Conservation (phyloP, 2,329 filamentous ascomycete genomes). For the Botrytis medusae region DNA sequence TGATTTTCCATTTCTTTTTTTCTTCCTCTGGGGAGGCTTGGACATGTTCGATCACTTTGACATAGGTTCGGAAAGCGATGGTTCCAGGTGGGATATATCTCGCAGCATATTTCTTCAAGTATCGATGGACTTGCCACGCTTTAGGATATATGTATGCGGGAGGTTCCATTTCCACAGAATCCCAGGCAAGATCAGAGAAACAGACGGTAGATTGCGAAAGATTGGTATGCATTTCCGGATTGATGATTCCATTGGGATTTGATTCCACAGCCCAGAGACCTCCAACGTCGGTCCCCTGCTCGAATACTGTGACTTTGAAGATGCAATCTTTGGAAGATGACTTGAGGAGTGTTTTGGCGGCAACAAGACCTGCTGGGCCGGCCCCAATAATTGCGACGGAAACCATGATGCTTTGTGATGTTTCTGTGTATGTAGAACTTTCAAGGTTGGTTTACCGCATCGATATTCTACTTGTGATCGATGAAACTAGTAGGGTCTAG, state of each 20-base stretch:
- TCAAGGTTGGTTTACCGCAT: not conserved
- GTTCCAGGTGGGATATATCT: slow-evolving; percentile 10
- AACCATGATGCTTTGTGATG: not conserved
- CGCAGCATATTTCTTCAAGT: slow-evolving; percentile 19
- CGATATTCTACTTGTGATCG: not conserved
- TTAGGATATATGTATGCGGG: slow-evolving; percentile 9
- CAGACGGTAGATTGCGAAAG: slow-evolving; percentile 25
- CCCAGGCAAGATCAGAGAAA: slow-evolving; percentile 25
- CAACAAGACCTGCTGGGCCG: slow-evolving; percentile 25
- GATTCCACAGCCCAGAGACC: slow-evolving; percentile 24
- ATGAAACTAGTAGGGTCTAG: not conserved
- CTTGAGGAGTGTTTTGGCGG: slow-evolving; percentile 23
- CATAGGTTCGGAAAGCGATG: not conserved
- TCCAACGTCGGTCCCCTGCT: slow-evolving; percentile 17
- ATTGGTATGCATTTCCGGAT: slow-evolving; percentile 21
- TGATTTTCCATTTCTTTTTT: slow-evolving; percentile 5
- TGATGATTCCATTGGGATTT: slow-evolving; percentile 19
- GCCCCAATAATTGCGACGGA: slow-evolving; percentile 24
- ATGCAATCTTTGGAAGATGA: not conserved
- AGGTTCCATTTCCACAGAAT: slow-evolving; percentile 1
- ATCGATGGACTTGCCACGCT: slow-evolving; percentile 24
- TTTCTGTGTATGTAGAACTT: not conserved
- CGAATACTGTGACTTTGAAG: slow-evolving; percentile 22
- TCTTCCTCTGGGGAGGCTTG: not conserved
- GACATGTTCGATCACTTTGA: not conserved